Evolutionary conservation across 176 grass and related monocot species (phyloP), one percentile per base, ranked within the genome.

Genomic region (Aegilops umbellulata): DNA sequence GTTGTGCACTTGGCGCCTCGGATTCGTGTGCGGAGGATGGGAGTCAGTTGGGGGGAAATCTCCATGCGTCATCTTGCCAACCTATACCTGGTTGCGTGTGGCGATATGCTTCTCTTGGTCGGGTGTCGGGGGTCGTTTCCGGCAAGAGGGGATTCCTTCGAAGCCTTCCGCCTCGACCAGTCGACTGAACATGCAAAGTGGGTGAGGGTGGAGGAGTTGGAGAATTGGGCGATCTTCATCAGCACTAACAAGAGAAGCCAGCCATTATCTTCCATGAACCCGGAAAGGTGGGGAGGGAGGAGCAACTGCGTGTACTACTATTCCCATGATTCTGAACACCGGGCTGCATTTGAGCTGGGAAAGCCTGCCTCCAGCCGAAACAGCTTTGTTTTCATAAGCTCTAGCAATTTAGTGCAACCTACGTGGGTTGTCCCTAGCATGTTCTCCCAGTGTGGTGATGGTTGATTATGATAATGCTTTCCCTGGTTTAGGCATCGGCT

Each of bases 261-360:
- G 7, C 39, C 38, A 26, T 47, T 74, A 74, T 47, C 70, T 3
- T 46, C 9, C 23, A 74, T 47, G 39, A 47, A 74, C 39, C 70
- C 70, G 3, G 70, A 74, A 39, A 74, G 70, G 39, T 74, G 70
- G 70, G 70, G 70, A 46, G 70, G 70, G 39, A 74, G 70, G 70
- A 74, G 70, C 12, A 74, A 47, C 39, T 74, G 39, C 1, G 39
- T 74, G 13, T 74, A 74, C 39, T 74, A 41, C 7, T 74, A 47
- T 74, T 47, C 23, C n/a, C 70, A 74, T 74, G 39, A 74, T 47
- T 74, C n/a, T 10, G 70, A 74, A 74, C 38, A 74, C 3, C 47
- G 39, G 70, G 15, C 13, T 47, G 70, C 70, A 74, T 74, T 74
- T 74, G 70, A 47, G 39, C 3, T 74, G 2, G 70, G 70, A 7